These are phyloP conservation scores for Boletus speciosus DNA, from an alignment of 768 basidiomycete genomes.

Conservation along the genomic window DNA sequence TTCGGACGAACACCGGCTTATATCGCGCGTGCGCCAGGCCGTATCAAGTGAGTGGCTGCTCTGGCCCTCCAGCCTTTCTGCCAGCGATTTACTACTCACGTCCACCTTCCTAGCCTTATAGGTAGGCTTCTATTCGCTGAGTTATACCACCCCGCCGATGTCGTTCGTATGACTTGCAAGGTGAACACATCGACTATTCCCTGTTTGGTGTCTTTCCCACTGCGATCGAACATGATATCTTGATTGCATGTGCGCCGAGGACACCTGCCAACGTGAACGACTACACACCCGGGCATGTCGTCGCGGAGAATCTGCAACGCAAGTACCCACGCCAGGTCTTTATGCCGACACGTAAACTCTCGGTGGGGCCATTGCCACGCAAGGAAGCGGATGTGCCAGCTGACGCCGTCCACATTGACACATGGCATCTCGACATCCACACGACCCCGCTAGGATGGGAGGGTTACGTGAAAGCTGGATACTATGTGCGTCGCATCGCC, in stretches of 20 bases:
- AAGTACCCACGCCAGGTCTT: slow-evolving; percentile 63
- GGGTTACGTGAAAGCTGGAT: slow-evolving; percentile 84
- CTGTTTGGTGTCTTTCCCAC: slow-evolving; percentile 81
- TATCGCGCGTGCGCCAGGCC: slow-evolving; percentile 75
- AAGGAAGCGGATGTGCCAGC: slow-evolving; percentile 30
- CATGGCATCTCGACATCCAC: slow-evolving; percentile 71
- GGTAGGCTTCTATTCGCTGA: slow-evolving; percentile 19
- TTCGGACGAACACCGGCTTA: slow-evolving; percentile 67
- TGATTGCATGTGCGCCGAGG: slow-evolving; percentile 69
- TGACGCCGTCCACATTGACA: slow-evolving; percentile 39
- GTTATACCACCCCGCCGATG: neutral
- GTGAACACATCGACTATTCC: slow-evolving; percentile 83
- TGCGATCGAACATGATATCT: slow-evolving; percentile 81
- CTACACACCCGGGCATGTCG: slow-evolving; percentile 48
- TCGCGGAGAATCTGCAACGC: slow-evolving; percentile 57
- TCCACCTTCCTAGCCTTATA: slow-evolving; percentile 29
- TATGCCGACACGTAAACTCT: slow-evolving; percentile 42
- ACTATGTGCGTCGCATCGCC: slow-evolving; percentile 51
- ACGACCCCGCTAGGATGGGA: slow-evolving; percentile 74
- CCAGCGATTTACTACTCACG: neutral
- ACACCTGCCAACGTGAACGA: slow-evolving; percentile 6
- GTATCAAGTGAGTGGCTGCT: slow-evolving; percentile 59
- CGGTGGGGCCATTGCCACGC: slow-evolving; percentile 15
- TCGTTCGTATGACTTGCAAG: slow-evolving; percentile 35
- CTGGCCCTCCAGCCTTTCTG: neutral